Evolutionary conservation across 1,284 basidiomycete genomes (phyloP).

Genomic region (Porodaedalea pini): DNA sequence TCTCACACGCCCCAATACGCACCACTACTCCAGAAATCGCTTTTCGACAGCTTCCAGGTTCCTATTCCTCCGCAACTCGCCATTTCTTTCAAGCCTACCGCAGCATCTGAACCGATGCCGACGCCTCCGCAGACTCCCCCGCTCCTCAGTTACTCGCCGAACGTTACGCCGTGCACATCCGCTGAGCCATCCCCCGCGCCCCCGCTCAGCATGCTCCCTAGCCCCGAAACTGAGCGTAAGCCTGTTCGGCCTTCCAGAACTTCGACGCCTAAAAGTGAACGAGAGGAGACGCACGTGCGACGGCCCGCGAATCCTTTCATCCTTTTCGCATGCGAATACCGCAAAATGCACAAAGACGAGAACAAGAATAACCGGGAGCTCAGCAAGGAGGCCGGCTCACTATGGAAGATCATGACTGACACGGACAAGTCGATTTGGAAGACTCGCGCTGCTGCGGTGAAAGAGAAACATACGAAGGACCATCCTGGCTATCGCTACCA

Average conservation of each 20-base stretch:
- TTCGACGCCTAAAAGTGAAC: not conserved
- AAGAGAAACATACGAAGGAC: conserved; percentile 49
- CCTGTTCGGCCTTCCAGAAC: not conserved
- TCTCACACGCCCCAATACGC: not conserved
- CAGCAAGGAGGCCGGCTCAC: conserved; percentile 49
- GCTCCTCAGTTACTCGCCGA: not conserved
- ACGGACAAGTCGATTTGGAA: conserved; percentile 48
- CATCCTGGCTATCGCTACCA: conserved; percentile 57
- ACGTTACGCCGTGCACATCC: conserved; percentile 1
- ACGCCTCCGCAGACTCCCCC: conserved; percentile 1
- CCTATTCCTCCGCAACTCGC: not conserved
- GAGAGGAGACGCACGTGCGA: conserved; percentile 38
- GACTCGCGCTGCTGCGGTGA: conserved; percentile 53
- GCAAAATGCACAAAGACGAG: conserved; percentile 40
- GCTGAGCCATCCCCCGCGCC: not conserved
- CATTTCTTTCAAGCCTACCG: not conserved
- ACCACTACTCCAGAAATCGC: not conserved
- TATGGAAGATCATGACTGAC: conserved; percentile 50
- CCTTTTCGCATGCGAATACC: conserved; percentile 55
- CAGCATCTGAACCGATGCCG: not conserved
- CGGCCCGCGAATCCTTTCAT: conserved; percentile 84
- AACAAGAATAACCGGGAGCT: conserved; percentile 54
- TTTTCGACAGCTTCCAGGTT: not conserved
- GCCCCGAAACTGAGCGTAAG: not conserved
- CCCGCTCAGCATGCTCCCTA: not conserved